Percentiles rank a stretch among this genome's conserved stretches.
Evolutionary conservation across 805 yeast species (phyloP).

Genomic region (Myxozyma udenii): DNA sequence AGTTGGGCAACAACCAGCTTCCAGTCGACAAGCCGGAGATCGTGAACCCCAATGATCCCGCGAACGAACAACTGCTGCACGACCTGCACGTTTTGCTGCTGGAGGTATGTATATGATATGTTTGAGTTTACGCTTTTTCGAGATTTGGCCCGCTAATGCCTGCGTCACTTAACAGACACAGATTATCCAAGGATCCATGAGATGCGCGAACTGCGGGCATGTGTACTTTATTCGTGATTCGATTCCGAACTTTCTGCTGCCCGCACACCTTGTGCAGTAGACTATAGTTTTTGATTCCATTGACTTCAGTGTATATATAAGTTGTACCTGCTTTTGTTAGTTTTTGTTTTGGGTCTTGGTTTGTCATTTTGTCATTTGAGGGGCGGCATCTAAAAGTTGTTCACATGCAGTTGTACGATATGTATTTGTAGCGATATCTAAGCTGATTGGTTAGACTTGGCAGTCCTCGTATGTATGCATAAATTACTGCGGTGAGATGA

Average conservation of each 20-base stretch:
- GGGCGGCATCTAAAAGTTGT: too few species aligned
- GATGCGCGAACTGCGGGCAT: slow-evolving; percentile 81
- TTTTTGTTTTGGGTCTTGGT: too few species aligned
- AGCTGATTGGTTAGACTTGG: too few species aligned
- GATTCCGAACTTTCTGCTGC: slow-evolving; percentile 88
- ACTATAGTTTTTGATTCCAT: neutral
- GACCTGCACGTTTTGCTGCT: slow-evolving; percentile 76
- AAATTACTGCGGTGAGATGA: too few species aligned
- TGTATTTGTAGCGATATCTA: too few species aligned
- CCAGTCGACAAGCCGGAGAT: slow-evolving; percentile 41
- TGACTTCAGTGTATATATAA: too few species aligned
- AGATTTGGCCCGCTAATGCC: neutral
- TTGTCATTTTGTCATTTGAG: too few species aligned
- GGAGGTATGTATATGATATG: slow-evolving; percentile 44
- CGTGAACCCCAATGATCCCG: slow-evolving; percentile 49
- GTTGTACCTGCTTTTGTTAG: too few species aligned
- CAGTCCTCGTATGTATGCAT: too few species aligned
- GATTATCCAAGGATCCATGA: slow-evolving; percentile 84
- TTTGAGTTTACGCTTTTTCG: neutral
- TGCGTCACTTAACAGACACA: slow-evolving; percentile 49
- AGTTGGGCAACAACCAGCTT: slow-evolving; percentile 28
- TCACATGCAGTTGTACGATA: too few species aligned
- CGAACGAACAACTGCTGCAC: slow-evolving; percentile 51
- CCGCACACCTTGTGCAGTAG: slow-evolving; percentile 76
- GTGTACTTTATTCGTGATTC: slow-evolving; percentile 86